Base-by-base conservation (phyloP, 345 rosid genomes). In the Sisymbrium irio region DNA sequence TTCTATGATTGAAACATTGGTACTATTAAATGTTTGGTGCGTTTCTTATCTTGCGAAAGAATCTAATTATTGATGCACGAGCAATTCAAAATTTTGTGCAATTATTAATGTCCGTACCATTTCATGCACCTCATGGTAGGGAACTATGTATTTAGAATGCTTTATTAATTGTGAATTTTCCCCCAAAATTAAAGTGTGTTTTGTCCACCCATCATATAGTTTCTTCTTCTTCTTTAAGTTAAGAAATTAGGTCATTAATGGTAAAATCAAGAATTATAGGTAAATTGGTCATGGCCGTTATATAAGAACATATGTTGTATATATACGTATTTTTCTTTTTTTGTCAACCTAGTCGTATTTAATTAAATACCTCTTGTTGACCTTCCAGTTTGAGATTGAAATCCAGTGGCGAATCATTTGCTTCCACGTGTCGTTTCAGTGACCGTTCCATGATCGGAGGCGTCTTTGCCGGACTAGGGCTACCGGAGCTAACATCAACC, bases 391-490 rank as follows among this genome's bases (percentile, higher is more conserved):
- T 84, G 30, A 79, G 67, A 68, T 75, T 10, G 90, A 79, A 15
- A 17, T 42, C 77, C 28, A 50, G 53, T 0, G 69, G 64, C 64
- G 92, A 83, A 33, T 87, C 93, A 70, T 65, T 83, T 54, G 58
- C 78, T 73, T 74, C 86, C 71, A 78, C 76, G 58, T 75, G 89
- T 53, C 88, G 74, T 60, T 76, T 83, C 35, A 84, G 62, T 2
- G 83, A 70, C 46, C 82, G 69, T 79, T 91, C 95, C 13, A 55
- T 69, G 59, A 89, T 83, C 19, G 94, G 73, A 67, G 98, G 97
- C 11, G 97, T 89, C n/a, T 89, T 83, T 35, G 89, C 74, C 27
- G 97, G 96, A 83, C 89, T 92, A 11, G 85, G 82, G 18, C 91
- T 85, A 7, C 82, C 72, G 36, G 89, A 86, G 65, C 87, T 84